Conservation (phyloP, 192 early-diverging fungal genomes). For the Phycomyces blakesleeanus region DNA sequence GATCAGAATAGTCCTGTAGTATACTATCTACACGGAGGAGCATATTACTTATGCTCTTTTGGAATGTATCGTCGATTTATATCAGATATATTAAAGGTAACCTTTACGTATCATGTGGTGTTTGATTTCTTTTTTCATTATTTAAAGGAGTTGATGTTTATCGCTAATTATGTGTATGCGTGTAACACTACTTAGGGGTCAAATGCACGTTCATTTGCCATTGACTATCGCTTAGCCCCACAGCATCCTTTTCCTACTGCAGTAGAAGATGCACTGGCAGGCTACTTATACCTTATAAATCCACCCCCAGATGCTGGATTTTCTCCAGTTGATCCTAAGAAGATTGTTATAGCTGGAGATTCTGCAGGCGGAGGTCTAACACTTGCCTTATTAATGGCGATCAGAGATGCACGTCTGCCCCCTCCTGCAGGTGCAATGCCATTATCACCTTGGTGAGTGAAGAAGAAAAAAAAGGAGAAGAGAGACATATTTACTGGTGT, state of each 20-base stretch:
- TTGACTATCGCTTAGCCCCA: conserved; percentile 82
- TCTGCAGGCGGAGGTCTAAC: conserved; percentile 66
- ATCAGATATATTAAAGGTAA: conserved; percentile 44
- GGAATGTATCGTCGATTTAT: conserved; percentile 39
- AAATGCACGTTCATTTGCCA: conserved; percentile 18
- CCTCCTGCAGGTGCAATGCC: conserved; percentile 52
- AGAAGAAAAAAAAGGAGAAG: neutral
- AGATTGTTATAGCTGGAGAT: conserved; percentile 66
- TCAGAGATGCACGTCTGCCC: conserved; percentile 54
- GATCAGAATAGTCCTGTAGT: conserved; percentile 48
- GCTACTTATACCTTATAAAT: conserved; percentile 64
- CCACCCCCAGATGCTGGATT: conserved; percentile 44
- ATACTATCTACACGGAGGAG: conserved; percentile 77
- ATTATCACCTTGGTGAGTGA: conserved; percentile 63
- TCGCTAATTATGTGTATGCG: neutral
- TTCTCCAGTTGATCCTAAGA: conserved; percentile 40
- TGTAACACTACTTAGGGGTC: conserved; percentile 12
- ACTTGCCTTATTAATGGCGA: conserved; percentile 47
- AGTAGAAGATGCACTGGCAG: conserved; percentile 74
- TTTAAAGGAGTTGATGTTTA: neutral
- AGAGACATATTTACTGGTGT: too few relatives aligned
- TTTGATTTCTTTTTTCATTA: neutral
- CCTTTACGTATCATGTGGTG: too few relatives aligned
- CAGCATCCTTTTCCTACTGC: conserved; percentile 77
- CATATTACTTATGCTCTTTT: conserved; percentile 45